These are phyloP conservation scores for Carnegiea gigantea DNA, from an alignment of 179 eudicot genomes.

Conservation along the genomic window DNA sequence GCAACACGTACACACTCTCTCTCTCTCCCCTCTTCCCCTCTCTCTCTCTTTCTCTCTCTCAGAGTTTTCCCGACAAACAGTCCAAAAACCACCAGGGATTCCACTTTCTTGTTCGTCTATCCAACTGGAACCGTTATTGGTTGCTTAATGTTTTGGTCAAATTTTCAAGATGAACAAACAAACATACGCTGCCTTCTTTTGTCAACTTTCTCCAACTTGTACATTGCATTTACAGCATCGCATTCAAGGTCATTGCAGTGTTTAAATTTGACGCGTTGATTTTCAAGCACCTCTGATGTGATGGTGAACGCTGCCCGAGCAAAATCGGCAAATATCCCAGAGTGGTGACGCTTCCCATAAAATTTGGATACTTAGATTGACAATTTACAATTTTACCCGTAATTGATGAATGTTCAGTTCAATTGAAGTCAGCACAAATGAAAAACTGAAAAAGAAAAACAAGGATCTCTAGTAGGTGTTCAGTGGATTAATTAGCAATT, in stretches of 20 bases:
- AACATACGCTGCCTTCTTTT: background rate
- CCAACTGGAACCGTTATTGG: slow-evolving; percentile 20
- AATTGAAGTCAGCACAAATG: too few species aligned
- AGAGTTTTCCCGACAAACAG: background rate
- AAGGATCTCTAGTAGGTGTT: too few species aligned
- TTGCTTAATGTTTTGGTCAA: slow-evolving; percentile 24
- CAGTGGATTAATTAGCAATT: too few species aligned
- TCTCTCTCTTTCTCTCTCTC: too few species aligned
- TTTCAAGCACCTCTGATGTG: background rate
- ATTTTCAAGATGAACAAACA: slow-evolving; percentile 3
- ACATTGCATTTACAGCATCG: background rate
- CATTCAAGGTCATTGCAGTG: background rate
- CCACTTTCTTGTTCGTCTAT: background rate
- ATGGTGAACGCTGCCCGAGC: too few species aligned
- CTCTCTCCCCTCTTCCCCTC: too few species aligned
- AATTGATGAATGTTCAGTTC: too few species aligned
- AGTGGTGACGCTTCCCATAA: background rate
- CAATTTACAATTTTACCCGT: too few species aligned
- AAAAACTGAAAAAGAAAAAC: too few species aligned
- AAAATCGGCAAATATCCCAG: background rate
- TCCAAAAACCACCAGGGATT: background rate
- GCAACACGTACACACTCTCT: too few species aligned
- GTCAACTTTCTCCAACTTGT: background rate
- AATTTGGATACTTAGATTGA: too few species aligned
- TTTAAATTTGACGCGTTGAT: background rate